Conservation (phyloP, 306 rosid genomes). For the Oxytropis ochrocephala region DNA sequence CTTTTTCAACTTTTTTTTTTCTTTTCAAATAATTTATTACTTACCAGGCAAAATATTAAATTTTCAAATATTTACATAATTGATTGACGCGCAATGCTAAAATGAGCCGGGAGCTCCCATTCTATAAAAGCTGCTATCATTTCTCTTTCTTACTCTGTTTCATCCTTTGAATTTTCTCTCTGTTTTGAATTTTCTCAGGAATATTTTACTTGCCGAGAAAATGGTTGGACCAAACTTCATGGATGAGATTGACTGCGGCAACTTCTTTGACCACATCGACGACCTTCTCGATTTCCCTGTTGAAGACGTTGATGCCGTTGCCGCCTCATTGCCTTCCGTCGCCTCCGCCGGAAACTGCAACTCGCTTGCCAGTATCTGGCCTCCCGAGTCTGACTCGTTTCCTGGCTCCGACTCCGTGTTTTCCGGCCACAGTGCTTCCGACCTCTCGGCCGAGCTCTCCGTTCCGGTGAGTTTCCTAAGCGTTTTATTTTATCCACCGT, state of each 20-base stretch:
- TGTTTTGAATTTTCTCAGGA: constrained; percentile 24
- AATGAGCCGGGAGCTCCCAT: constrained; percentile 26
- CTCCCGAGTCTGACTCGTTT: constrained; percentile 38
- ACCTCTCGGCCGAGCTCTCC: constrained; percentile 83
- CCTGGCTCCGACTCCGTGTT: constrained; percentile 56
- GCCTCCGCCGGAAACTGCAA: constrained; percentile 31
- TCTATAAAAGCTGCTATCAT: neutral
- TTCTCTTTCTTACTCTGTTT: neutral
- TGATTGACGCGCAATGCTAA: constrained; percentile 20
- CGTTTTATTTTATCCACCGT: neutral
- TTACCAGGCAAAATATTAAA: neutral
- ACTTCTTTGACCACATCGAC: constrained; percentile 92
- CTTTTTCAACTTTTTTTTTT: neutral
- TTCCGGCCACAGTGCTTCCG: constrained; percentile 52
- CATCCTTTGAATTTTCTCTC: neutral
- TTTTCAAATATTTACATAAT: neutral
- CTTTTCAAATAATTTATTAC: neutral
- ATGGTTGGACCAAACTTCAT: constrained; percentile 72
- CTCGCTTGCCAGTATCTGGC: constrained; percentile 55
- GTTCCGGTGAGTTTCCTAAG: constrained; percentile 64
- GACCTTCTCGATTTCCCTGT: constrained; percentile 78
- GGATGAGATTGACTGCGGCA: constrained; percentile 82
- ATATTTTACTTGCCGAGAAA: neutral
- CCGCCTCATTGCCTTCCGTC: constrained; percentile 33
- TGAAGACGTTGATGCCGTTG: constrained; percentile 39